A percentile compares a stretch with the other conserved stretches of the same genome.
Evolutionary conservation across 176 grass and related monocot species (phyloP).

Genomic region (Lolium perenne): DNA sequence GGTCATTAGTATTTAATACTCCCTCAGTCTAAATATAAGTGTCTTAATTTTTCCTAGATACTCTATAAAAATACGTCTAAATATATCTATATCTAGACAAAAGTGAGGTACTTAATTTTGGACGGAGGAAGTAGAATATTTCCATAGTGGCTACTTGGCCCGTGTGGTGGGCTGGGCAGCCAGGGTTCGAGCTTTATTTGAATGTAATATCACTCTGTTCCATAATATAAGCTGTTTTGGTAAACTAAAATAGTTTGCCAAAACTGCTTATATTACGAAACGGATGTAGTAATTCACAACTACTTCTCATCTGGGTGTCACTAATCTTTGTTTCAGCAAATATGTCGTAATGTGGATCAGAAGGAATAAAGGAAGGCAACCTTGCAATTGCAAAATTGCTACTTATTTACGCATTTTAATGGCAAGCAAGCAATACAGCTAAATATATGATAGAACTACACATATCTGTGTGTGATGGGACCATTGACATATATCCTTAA

Average conservation of each 20-base stretch:
- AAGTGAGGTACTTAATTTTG: too few relatives aligned
- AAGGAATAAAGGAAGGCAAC: conserved; percentile 10
- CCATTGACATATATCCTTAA: background rate
- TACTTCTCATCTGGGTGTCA: background rate
- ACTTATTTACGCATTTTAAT: background rate
- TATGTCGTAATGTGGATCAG: background rate
- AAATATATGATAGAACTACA: background rate
- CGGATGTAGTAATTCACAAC: background rate
- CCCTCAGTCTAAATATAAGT: too few relatives aligned
- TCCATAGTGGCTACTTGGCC: too few relatives aligned
- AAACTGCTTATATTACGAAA: too few relatives aligned
- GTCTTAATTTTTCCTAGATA: too few relatives aligned
- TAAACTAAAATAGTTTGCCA: too few relatives aligned
- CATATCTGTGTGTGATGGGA: background rate
- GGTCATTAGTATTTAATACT: too few relatives aligned
- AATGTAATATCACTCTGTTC: background rate
- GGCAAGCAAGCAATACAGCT: background rate
- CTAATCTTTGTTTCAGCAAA: background rate
- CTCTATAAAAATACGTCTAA: too few relatives aligned
- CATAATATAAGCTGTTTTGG: too few relatives aligned
- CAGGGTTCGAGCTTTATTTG: background rate
- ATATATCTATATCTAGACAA: too few relatives aligned
- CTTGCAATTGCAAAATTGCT: background rate
- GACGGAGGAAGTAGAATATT: too few relatives aligned
- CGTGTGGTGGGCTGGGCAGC: background rate